Conservation (phyloP, 2,329 filamentous ascomycete species). For the Ascomycota sp. region DNA sequence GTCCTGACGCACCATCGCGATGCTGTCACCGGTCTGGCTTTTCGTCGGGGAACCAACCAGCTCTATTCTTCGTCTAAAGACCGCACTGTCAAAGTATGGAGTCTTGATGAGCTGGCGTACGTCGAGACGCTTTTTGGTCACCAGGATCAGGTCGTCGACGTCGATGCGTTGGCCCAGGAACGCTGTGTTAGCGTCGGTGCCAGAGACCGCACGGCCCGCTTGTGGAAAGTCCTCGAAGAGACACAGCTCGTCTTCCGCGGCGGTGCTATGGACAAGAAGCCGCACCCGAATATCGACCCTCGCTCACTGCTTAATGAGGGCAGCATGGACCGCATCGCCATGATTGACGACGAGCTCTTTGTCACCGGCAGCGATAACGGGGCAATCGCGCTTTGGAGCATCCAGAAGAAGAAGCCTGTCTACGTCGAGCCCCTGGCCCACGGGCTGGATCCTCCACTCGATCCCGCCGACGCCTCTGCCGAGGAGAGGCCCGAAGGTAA, state of each 20-base stretch:
- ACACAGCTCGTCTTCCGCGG: conserved; percentile 89
- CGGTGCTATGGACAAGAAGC: conserved; percentile 42
- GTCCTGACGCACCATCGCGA: conserved; percentile 87
- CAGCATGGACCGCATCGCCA: conserved; percentile 78
- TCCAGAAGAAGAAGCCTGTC: conserved; percentile 87
- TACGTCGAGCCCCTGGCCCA: conserved; percentile 65
- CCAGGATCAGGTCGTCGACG: conserved; percentile 72
- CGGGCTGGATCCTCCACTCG: conserved; percentile 55
- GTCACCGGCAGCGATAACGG: conserved; percentile 91
- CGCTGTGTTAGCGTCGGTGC: conserved; percentile 81
- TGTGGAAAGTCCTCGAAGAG: conserved; percentile 95
- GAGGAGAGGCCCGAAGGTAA: conserved; percentile 40
- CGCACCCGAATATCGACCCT: conserved; percentile 19
- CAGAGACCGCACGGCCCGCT: conserved; percentile 70
- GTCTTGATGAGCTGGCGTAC: conserved; percentile 76
- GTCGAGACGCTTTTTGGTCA: conserved; percentile 93
- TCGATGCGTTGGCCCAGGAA: conserved; percentile 68
- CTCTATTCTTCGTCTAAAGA: conserved; percentile 82
- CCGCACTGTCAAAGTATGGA: conserved; percentile 90
- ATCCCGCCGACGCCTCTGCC: conserved; percentile 51
- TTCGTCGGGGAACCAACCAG: conserved; percentile 75
- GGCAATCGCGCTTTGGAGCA: conserved; percentile 65
- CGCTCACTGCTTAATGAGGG: conserved; percentile 49
- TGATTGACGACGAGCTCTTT: conserved; percentile 75
- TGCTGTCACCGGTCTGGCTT: conserved; percentile 64